Evolutionary conservation across 108 stramenopile species (phyloP).

Genomic region (Nitzschia sp.): DNA sequence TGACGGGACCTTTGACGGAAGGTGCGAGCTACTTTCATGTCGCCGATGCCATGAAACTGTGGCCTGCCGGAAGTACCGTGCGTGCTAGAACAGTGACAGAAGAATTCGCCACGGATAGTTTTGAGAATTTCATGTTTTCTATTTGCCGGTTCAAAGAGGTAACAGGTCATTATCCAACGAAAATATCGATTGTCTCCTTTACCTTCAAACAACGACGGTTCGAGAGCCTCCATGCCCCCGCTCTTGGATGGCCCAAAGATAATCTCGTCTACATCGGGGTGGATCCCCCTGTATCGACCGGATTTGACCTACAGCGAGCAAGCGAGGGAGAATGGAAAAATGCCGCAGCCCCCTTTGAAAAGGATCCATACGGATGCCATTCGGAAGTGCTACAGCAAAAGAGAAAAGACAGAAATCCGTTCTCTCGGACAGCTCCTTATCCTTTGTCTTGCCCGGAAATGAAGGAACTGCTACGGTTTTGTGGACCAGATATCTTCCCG

Average conservation of each 20-base stretch:
- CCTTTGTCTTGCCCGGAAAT: constrained; percentile 90
- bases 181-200: constrained; percentile 92
- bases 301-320: constrained; percentile 70
- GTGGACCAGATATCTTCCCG: constrained; percentile 79
- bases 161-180: constrained; percentile 87
- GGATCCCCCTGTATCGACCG: constrained; percentile 80
- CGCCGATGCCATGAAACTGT: constrained; percentile 78
- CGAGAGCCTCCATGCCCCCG: constrained; percentile 75
- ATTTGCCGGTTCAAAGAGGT: constrained; percentile 95
- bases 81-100: constrained; percentile 81
- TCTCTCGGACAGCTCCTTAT: constrained; percentile 86
- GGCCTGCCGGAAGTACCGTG: constrained; percentile 57
- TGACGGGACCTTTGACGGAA: constrained; percentile 87
- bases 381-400: constrained; percentile 75
- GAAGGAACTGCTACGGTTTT: constrained; percentile 76
- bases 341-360: constrained; percentile 80
- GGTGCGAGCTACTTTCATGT: constrained; percentile 83
- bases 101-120: constrained; percentile 96
- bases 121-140: constrained; percentile 96
- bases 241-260: constrained; percentile 81
- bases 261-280: constrained; percentile 84
- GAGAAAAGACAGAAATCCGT: constrained; percentile 88
- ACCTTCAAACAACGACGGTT: constrained; percentile 92
- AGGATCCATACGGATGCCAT: constrained; percentile 94
- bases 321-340: constrained; percentile 72